A percentile compares a stretch with the other conserved stretches of the same genome.
phyloP scores from a whole-genome alignment of 768 basidiomycete species.

The Mycena galopus region DNA sequence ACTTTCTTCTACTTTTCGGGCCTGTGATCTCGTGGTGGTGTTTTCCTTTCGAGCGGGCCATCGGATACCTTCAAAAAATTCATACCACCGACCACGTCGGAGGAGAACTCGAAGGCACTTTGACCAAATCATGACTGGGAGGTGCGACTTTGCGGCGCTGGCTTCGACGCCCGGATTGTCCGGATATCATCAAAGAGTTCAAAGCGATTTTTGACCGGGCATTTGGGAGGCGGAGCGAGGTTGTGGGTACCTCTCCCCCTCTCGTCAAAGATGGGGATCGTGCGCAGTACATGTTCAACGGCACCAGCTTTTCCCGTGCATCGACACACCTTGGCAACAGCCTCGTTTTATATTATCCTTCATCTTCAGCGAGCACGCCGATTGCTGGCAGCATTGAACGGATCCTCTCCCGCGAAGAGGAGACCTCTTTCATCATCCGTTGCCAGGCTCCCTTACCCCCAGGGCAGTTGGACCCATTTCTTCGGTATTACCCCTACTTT shows the following conservation, averaged over 20 bases:
- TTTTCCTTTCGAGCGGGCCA: conserved; percentile 54
- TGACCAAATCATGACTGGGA: conserved; percentile 26
- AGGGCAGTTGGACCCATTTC: conserved; percentile 25
- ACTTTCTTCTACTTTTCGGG: conserved; percentile 53
- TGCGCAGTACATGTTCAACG: conserved; percentile 24
- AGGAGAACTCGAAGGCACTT: conserved; percentile 31
- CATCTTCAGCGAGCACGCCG: conserved; percentile 21
- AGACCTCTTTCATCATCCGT: conserved; percentile 14
- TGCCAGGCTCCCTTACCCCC: conserved; percentile 25
- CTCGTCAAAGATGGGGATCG: conserved; percentile 21
- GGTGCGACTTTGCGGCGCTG: conserved; percentile 26
- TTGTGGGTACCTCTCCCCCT: conserved; percentile 23
- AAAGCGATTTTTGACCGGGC: conserved; percentile 28
- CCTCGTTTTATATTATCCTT: conserved; percentile 31
- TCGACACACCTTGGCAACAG: conserved; percentile 33
- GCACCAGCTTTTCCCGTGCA: conserved; percentile 26
- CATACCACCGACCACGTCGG: conserved; percentile 48
- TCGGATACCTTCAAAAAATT: conserved; percentile 51
- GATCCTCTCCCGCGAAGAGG: conserved; percentile 13
- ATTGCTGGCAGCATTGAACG: conserved; percentile 29
- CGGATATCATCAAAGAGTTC: conserved; percentile 31
- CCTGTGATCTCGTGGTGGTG: conserved; percentile 55
- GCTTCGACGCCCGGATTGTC: conserved; percentile 29
- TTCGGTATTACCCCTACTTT: conserved; percentile 29
- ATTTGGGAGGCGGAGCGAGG: conserved; percentile 20